Evolutionary conservation across 2,329 filamentous ascomycete species (phyloP), one percentile per base, ranked within the genome.

Genomic region (Chrysoporthe austroafricana): DNA sequence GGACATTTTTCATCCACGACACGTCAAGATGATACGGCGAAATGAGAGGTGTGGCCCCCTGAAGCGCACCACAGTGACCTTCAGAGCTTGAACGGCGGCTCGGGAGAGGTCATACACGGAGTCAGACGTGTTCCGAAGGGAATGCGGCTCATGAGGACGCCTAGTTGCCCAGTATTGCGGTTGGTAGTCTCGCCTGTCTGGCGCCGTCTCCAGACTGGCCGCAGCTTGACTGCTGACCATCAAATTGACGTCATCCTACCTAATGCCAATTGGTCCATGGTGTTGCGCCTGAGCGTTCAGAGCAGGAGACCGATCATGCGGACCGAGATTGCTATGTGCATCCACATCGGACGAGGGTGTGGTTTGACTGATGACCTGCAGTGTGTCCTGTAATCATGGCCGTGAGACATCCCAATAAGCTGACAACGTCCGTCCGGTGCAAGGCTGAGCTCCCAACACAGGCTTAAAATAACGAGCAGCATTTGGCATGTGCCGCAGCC

Each of bases 181-280:
- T 21, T 16, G 13, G 4, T 13, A 34, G 5, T 32, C 50, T 32
- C 26, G 11, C 32, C 50, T 6, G 9, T 34, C 50, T 54, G 50
- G 50, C 50, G 7, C 6, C 13, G 21, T 54, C 21, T 32, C 21
- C 16, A 32, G 26, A 13, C 14, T 57, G 18, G 34, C 39, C 34
- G 6, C 34, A 16, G 54, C 34, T 39, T 39, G 54, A 11, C 32
- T 57, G 32, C 34, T 39, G 34, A 57, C 6, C 39, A 43, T 46
- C 34, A 7, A 46, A 63, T 56, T 63, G 62, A 63, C 62, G 62
- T 56, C 62, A 63, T 63, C 21, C 48, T 54, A 13, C 34, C 46
- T 21, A 21, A 16, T 62, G n/a, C 43, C 18, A 32, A 26, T 1
- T 59, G 36, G 43, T n/a, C 43, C 34, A 14, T 62, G 32, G 16